Base-by-base conservation (phyloP, 108 stramenopile species). In the Seminavis robusta region DNA sequence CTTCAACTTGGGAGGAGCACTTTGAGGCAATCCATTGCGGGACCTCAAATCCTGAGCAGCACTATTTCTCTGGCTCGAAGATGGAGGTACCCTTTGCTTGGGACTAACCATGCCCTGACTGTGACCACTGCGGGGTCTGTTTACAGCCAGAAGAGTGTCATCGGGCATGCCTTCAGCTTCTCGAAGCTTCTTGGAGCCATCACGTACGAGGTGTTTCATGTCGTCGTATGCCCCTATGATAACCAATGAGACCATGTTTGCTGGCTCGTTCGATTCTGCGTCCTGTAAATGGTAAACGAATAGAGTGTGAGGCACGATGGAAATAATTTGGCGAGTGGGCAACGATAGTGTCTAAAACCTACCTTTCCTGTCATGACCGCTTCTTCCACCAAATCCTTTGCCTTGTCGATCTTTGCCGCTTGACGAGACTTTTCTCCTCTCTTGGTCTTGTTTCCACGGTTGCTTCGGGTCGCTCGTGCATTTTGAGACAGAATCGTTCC, bases 371-470 rank as follows among this genome's bases (percentile, higher is more conserved):
- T 69, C 44, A 61, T 47, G 19, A 77, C 64, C 20, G 79, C 67
- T 39, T 86, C 90, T 58, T 92, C 90, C 27, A 92, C 84, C 44
- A 92, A 67, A 65, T 92, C 90, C 32, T 84, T 86, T 2, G 86
- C 90, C 58, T 92, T 87, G 52, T 88, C 86, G 53, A 92, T 92
- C 71, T 92, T 92, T 1, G 86, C 81, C 19, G 85, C 86, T 70
- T 92, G 90, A 42, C 90, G 36, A 11, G 74, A 76, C 71, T 92
- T 88, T 50, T 92, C 90, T 8, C 84, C 86, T 33, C 63, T 33
- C 49, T 86, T 92, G 43, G 56, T 76, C 69, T 83, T 83, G 10
- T 44, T 59, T 4, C 77, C 77, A 11, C 79, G 66, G 45, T 59
- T 70, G 51, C 79, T 81, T 4, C 89, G 63, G 28, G 67, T 91